These are phyloP conservation scores for Neolecta irregularis DNA, from an alignment of 1,139 yeast species.

Conservation along the genomic window DNA sequence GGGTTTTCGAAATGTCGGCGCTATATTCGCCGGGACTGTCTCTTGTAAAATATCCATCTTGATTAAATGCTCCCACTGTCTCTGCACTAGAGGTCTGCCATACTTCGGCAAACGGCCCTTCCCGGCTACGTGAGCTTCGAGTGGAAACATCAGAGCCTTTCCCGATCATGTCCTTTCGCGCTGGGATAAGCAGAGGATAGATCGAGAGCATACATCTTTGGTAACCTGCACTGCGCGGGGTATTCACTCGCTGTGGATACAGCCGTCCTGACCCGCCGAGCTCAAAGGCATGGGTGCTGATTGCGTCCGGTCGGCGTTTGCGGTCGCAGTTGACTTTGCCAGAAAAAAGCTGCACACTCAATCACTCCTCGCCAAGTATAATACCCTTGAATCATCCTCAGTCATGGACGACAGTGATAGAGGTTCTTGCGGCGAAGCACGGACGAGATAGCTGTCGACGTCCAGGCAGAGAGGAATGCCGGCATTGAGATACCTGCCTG, in stretches of 20 bases:
- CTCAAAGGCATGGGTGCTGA: background rate
- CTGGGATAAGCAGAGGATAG: too few species aligned
- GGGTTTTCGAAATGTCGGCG: background rate
- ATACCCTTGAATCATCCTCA: slow-evolving; percentile 2
- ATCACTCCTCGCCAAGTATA: too few species aligned
- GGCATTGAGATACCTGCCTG: too few species aligned
- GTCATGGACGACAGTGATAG: slow-evolving; percentile 2
- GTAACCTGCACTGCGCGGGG: slow-evolving; percentile 1
- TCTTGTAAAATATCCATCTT: background rate
- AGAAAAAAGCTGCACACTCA: slow-evolving; percentile 1
- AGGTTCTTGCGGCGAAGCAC: too few species aligned
- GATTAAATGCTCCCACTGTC: slow-evolving; percentile 1
- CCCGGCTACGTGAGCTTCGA: background rate
- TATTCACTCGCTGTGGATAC: background rate
- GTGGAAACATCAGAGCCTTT: background rate
- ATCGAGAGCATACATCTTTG: slow-evolving; percentile 1
- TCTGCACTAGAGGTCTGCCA: too few species aligned
- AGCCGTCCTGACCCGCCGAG: background rate
- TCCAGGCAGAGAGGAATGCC: too few species aligned
- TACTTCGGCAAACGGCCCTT: too few species aligned
- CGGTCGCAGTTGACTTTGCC: slow-evolving; percentile 2
- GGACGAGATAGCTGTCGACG: too few species aligned
- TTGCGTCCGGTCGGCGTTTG: background rate
- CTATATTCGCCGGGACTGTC: background rate
- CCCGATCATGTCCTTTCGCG: background rate